These are phyloP conservation scores for Quercus berberidifolia DNA, from an alignment of 306 rosid genomes.

Conservation along the genomic window DNA sequence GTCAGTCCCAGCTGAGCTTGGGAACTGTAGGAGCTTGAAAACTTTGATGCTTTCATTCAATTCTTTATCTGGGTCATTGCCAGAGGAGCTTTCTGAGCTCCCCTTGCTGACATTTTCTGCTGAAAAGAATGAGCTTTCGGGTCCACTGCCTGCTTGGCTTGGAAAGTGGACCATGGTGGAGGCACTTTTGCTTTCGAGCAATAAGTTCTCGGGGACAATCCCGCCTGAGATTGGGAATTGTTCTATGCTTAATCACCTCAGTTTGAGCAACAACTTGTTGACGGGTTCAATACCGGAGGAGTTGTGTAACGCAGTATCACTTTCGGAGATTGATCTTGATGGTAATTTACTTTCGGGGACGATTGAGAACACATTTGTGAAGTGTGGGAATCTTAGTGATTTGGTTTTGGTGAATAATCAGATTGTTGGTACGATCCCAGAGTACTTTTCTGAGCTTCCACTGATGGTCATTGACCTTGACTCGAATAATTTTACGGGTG, in stretches of 20 bases:
- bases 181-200: constrained; percentile 61
- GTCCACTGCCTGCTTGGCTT: constrained; percentile 80
- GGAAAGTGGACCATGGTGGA: constrained; percentile 62
- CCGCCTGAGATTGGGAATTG: constrained; percentile 93
- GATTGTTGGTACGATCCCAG: constrained; percentile 70
- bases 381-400: constrained; percentile 68
- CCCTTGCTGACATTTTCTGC: constrained; percentile 69
- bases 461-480: constrained; percentile 77
- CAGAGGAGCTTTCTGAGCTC: constrained; percentile 80
- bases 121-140: constrained; percentile 79
- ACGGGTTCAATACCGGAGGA: constrained; percentile 68
- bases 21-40: constrained; percentile 57
- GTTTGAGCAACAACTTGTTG: constrained; percentile 70
- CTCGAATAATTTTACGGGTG: constrained; percentile 78
- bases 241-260: constrained; percentile 53
- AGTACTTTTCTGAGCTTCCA: constrained; percentile 75
- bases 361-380: constrained; percentile 51
- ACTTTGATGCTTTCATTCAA: constrained; percentile 78
- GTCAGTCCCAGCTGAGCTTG: constrained; percentile 77
- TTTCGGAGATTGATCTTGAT: constrained; percentile 69
- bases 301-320: constrained; percentile 70
- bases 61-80: constrained; percentile 72
- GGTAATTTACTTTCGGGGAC: constrained; percentile 64
- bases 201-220: constrained; percentile 63
- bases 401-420: constrained; percentile 65